Evolutionary conservation across 495 filamentous ascomycete species (phyloP).

Genomic region (Geopyxis carbonaria): DNA sequence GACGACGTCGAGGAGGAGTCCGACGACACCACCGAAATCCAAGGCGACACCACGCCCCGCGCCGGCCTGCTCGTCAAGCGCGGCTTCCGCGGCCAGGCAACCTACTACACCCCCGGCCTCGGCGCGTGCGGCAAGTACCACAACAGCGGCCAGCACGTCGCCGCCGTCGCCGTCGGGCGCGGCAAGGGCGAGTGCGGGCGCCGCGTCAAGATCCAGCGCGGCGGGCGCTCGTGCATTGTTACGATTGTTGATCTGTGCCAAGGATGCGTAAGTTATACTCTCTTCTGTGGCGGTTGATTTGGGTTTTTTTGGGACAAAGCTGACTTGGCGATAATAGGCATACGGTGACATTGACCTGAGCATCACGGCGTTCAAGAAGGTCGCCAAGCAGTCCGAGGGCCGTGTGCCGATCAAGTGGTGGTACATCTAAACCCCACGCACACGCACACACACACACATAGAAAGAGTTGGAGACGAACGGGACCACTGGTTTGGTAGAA

Average conservation of each 20-base stretch:
- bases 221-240: neutral
- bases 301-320: neutral
- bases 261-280: neutral
- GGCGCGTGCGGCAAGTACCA: neutral
- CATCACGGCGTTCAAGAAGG: neutral
- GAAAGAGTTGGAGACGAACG: constrained; percentile 1
- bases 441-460: no score
- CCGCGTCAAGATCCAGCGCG: neutral
- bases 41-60: constrained; percentile 19
- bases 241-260: constrained; percentile 2
- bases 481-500: no score
- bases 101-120: constrained; percentile 2
- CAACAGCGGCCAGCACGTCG: neutral
- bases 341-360: constrained; percentile 1
- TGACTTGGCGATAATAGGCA: neutral
- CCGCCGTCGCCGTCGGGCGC: constrained; percentile 2
- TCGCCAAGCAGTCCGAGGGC: neutral
- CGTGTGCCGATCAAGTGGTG: neutral
- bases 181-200: constrained; percentile 6
- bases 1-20: constrained; percentile 12
- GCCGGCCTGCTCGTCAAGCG: no score
- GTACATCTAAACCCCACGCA: neutral
- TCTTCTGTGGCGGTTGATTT: neutral
- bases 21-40: constrained; percentile 24
- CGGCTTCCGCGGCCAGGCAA: constrained; percentile 1